A percentile compares a stretch with the other conserved stretches of the same genome.
phyloP scores from a whole-genome alignment of 306 rosid genomes.

The Acmispon strigosus region DNA sequence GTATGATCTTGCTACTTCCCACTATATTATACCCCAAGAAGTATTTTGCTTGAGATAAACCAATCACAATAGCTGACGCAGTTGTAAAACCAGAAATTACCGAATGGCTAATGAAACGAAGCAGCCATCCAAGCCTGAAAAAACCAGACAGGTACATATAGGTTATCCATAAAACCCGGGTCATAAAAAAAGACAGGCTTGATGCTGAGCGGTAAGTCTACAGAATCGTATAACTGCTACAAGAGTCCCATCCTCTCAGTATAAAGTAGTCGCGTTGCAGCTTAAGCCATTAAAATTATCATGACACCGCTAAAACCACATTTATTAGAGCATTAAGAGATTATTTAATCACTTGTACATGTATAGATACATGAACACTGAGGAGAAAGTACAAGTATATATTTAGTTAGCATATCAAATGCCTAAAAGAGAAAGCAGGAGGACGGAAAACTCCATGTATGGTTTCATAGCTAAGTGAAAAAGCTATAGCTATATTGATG shows the following conservation, averaged over 20 bases:
- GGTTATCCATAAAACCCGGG: conserved; percentile 5
- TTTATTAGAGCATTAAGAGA: background rate
- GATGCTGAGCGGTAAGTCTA: conserved; percentile 5
- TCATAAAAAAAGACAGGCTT: conserved; percentile 2
- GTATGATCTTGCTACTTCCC: conserved; percentile 83
- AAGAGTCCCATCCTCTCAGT: background rate
- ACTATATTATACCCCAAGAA: conserved; percentile 76
- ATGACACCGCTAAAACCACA: background rate
- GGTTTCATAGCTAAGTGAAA: conserved; percentile 3
- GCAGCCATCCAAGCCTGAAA: conserved; percentile 97
- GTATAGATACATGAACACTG: background rate
- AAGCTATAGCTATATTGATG: background rate
- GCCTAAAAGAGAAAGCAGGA: background rate
- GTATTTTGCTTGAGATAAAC: conserved; percentile 86
- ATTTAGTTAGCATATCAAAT: background rate
- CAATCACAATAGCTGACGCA: conserved; percentile 95
- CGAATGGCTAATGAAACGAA: conserved; percentile 96
- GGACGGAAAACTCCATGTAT: background rate
- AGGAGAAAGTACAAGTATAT: background rate
- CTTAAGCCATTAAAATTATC: conserved; percentile 1
- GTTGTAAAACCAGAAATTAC: conserved; percentile 98
- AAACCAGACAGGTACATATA: conserved; percentile 3
- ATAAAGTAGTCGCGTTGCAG: background rate
- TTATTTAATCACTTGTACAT: background rate
- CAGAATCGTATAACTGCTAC: background rate